These are phyloP conservation scores for Colletotrichum destructivum DNA, from an alignment of 2,329 filamentous ascomycete genomes.

Conservation along the genomic window DNA sequence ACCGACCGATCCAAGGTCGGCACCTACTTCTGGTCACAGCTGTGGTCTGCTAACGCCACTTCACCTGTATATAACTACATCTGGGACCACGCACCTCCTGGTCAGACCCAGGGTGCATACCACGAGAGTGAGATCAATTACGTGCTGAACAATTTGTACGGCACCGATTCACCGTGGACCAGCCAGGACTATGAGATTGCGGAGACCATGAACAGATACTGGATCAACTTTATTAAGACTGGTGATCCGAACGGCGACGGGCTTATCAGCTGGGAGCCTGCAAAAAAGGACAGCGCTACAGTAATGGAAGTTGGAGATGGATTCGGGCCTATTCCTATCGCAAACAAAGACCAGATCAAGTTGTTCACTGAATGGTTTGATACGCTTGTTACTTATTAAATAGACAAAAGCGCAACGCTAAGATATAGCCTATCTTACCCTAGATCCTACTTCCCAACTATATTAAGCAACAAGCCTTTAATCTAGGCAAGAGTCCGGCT, in stretches of 20 bases:
- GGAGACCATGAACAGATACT: neutral
- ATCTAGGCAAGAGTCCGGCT: too few species aligned
- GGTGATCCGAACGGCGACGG: constrained; percentile 1
- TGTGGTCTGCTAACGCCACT: constrained; percentile 1
- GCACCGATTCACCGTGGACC: neutral
- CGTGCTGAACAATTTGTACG: constrained; percentile 54
- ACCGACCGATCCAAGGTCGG: too few species aligned
- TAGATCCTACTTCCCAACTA: too few species aligned
- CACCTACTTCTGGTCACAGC: neutral
- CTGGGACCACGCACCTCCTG: constrained; percentile 1
- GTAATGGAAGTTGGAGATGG: neutral
- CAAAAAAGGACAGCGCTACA: neutral
- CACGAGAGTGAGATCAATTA: constrained; percentile 58
- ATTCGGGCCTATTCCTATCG: neutral
- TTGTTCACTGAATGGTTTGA: constrained; percentile 1
- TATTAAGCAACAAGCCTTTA: too few species aligned
- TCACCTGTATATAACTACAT: neutral
- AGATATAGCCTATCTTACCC: too few species aligned
- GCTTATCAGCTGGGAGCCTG: neutral
- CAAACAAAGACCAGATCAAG: neutral
- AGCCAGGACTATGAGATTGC: neutral
- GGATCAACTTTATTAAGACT: constrained; percentile 14
- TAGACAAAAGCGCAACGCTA: too few species aligned
- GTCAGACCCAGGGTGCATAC: constrained; percentile 51
- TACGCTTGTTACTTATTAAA: neutral